Percentiles rank a stretch among this genome's conserved stretches.
Conservation (phyloP, 192 early-diverging fungal species). For the Coemansia sp. region DNA sequence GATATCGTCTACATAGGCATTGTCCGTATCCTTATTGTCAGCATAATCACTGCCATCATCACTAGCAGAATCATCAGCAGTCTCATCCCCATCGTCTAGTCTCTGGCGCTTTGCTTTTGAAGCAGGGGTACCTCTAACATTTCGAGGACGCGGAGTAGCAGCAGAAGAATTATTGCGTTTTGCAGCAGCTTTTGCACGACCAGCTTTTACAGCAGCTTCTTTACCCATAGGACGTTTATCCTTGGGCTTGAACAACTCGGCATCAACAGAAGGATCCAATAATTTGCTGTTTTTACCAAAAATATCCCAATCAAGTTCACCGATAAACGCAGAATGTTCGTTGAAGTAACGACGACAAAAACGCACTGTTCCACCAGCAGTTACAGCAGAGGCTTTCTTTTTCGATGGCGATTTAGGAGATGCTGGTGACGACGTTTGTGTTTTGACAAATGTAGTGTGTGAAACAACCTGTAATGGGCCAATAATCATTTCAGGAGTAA, state of each 20-base stretch:
- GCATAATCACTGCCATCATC: slow-evolving; percentile 16
- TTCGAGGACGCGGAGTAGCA: background rate
- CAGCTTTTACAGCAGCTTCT: slow-evolving; percentile 15
- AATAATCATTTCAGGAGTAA: slow-evolving; percentile 39
- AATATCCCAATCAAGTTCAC: slow-evolving; percentile 48
- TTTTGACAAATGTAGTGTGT: background rate
- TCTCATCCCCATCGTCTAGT: slow-evolving; percentile 8
- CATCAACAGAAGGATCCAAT: slow-evolving; percentile 18
- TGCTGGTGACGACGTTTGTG: background rate
- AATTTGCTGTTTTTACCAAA: slow-evolving; percentile 25
- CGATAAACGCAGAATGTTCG: slow-evolving; percentile 38
- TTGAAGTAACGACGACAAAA: slow-evolving; percentile 49
- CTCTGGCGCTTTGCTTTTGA: slow-evolving; percentile 12
- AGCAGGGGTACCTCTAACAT: slow-evolving; percentile 1
- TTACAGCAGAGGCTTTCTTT: background rate
- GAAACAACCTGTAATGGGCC: slow-evolving; percentile 38
- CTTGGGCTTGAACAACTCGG: slow-evolving; percentile 24
- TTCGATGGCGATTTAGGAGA: background rate
- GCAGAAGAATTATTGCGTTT: slow-evolving; percentile 1
- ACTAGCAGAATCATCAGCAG: slow-evolving; percentile 4
- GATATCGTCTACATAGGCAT: slow-evolving; percentile 7
- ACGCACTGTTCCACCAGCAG: background rate
- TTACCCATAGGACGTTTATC: slow-evolving; percentile 25
- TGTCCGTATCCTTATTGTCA: slow-evolving; percentile 7
- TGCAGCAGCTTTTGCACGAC: slow-evolving; percentile 20